Percentiles rank a stretch among this genome's conserved stretches.
These are phyloP conservation scores for Fusarium nelsonii DNA, from an alignment of 2,329 filamentous ascomycete genomes.

Conservation along the genomic window DNA sequence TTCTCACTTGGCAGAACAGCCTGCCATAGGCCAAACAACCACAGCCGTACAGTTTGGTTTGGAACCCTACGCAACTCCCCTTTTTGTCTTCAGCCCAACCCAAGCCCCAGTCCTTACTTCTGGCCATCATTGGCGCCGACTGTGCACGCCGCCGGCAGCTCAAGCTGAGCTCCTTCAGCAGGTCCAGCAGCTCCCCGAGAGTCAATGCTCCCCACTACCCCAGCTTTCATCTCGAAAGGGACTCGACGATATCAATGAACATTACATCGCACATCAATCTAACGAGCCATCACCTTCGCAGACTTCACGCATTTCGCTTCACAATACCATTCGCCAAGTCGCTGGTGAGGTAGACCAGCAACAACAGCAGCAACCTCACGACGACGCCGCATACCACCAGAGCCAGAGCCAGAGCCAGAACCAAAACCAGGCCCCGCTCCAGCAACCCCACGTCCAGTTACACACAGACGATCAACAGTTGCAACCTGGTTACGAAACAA, in stretches of 20 bases:
- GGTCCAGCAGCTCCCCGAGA: slow-evolving; percentile 51
- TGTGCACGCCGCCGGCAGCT: slow-evolving; percentile 21
- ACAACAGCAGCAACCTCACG: slow-evolving; percentile 56
- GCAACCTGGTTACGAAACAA: slow-evolving; percentile 51
- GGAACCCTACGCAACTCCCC: slow-evolving; percentile 42
- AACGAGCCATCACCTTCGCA: slow-evolving; percentile 57
- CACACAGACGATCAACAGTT: slow-evolving; percentile 50
- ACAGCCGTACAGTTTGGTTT: slow-evolving; percentile 37
- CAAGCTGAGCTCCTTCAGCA: slow-evolving; percentile 42
- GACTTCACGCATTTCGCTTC: slow-evolving; percentile 53
- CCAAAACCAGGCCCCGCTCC: slow-evolving; percentile 54
- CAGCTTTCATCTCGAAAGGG: slow-evolving; percentile 61
- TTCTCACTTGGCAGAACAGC: slow-evolving; percentile 24
- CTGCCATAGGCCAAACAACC: slow-evolving; percentile 35
- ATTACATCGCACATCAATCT: slow-evolving; percentile 55
- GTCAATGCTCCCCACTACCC: slow-evolving; percentile 50
- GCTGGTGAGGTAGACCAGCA: slow-evolving; percentile 59
- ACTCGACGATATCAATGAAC: slow-evolving; percentile 57
- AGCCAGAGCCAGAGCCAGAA: slow-evolving; percentile 15
- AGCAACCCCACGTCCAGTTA: slow-evolving; percentile 42
- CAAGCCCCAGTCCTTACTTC: slow-evolving; percentile 41
- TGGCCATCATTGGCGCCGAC: slow-evolving; percentile 40
- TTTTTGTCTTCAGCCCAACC: slow-evolving; percentile 42
- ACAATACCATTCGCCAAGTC: slow-evolving; percentile 63
- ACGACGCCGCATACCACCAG: slow-evolving; percentile 57